Evolutionary conservation across 176 grass and related monocot genomes (phyloP), one percentile per base, ranked within the genome.

Genomic region (Musa schizocarpa): DNA sequence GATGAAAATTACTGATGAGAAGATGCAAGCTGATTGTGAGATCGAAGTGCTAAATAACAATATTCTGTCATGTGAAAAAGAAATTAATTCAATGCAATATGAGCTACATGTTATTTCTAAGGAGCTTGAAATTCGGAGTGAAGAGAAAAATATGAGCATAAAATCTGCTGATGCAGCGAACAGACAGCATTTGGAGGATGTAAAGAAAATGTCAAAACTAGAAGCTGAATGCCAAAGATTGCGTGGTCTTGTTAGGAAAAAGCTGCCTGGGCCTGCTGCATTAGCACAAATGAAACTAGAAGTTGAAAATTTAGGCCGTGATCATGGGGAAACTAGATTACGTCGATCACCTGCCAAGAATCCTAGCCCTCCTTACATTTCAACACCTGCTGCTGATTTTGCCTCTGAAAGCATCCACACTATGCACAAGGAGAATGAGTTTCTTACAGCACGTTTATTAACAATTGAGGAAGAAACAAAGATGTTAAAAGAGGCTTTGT

Each of bases 261-360:
- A 94, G 81, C 84, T 99, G 76, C 96, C 96, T 69, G 96, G 96
- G 1, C 88, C 96, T 54, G 96, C 96, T 64, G 96, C 96, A 79
- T 81, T 99, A 76, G 96, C 96, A 79, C 96, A 95, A 81, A 99
- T 99, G 96, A 99, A 95, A 82, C 83, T 99, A 84, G 96, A 99
- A 78, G 96, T 95, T 51, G 96, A 99, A 67, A 99, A 88, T 82
- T 53, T 99, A 76, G 91, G 96, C 50, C 84, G 96, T 82, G 90
- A 91, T 52, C 83, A 80, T 81, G 86, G 86, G 70, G 96, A 99
- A 34, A 90, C 61, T 51, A 98, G 88, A 91, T 77, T 94, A 22
- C 73, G 88, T 2, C 80, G 91, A 50, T 91, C 96, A 52, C 88
- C 88, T 65, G 80, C 82, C 81, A 89, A 80, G 82, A 92, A 82